phyloP scores from a whole-genome alignment of 2,329 filamentous ascomycete genomes.

The Sarocladium kiliense region DNA sequence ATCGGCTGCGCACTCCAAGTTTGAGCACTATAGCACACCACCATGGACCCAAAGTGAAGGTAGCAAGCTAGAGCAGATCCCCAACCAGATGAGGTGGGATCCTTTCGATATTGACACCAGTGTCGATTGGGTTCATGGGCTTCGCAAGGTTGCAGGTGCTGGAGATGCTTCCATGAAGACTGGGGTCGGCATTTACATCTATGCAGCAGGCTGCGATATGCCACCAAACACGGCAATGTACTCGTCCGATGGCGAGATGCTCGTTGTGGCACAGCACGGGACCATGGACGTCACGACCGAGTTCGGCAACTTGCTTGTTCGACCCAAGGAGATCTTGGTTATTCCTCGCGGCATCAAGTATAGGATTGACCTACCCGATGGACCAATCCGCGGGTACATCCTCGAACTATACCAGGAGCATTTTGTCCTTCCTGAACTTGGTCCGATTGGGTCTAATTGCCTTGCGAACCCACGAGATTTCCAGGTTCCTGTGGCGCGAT shows the following conservation, averaged over 20 bases:
- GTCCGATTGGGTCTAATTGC: conserved; percentile 62
- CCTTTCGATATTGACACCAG: conserved; percentile 27
- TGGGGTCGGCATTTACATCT: conserved; percentile 78
- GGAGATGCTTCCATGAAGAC: conserved; percentile 75
- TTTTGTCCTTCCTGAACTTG: conserved; percentile 60
- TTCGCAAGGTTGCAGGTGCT: conserved; percentile 69
- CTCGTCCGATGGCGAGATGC: conserved; percentile 71
- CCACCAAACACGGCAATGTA: conserved; percentile 69
- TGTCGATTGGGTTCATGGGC: conserved; percentile 46
- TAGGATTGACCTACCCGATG: conserved; percentile 45
- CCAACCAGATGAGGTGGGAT: conserved; percentile 80
- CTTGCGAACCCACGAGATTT: conserved; percentile 67
- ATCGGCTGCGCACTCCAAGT: conserved; percentile 54
- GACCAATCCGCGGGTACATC: conserved; percentile 61
- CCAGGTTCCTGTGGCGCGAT: conserved; percentile 56
- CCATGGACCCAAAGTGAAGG: conserved; percentile 12
- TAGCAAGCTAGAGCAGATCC: conserved; percentile 33
- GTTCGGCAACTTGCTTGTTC: conserved; percentile 65
- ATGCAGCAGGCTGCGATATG: conserved; percentile 75
- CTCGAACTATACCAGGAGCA: conserved; percentile 63
- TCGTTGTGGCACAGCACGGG: conserved; percentile 72
- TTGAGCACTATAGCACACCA: conserved; percentile 31
- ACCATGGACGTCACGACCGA: conserved; percentile 72
- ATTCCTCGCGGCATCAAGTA: conserved; percentile 71
- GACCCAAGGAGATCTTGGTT: conserved; percentile 71